These are phyloP conservation scores for Phaseolus lunatus DNA, from an alignment of 306 rosid genomes.

Conservation along the genomic window DNA sequence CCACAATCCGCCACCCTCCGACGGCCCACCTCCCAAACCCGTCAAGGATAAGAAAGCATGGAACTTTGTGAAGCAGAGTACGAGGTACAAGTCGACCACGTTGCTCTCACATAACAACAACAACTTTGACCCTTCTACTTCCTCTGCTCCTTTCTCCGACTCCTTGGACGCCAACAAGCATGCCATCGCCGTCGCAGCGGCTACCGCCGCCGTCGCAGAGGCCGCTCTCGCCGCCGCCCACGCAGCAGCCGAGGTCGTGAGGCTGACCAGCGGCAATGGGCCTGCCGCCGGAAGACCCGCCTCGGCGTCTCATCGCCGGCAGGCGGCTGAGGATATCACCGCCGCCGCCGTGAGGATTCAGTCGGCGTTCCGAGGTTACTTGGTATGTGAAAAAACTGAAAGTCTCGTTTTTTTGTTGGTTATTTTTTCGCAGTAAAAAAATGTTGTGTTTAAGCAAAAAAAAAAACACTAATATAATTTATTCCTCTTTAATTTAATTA, in stretches of 20 bases:
- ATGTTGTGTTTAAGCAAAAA: not conserved
- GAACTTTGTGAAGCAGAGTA: constrained; percentile 49
- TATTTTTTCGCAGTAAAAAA: not conserved
- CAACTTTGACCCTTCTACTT: constrained; percentile 32
- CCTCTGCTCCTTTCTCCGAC: constrained; percentile 28
- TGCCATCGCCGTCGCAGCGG: constrained; percentile 93
- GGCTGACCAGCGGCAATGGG: constrained; percentile 50
- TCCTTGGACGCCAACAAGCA: constrained; percentile 72
- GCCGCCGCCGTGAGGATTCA: constrained; percentile 71
- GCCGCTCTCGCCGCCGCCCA: constrained; percentile 95
- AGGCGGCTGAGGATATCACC: constrained; percentile 42
- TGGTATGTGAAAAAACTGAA: constrained; percentile 56
- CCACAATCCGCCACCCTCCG: constrained; percentile 5
- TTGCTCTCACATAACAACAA: constrained; percentile 13
- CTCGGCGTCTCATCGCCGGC: constrained; percentile 21
- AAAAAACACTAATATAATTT: too few species aligned
- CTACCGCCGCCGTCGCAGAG: constrained; percentile 92
- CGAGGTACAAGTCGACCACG: constrained; percentile 23
- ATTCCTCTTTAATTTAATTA: not conserved
- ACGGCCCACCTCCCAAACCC: constrained; percentile 32
- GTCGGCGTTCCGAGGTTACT: constrained; percentile 82
- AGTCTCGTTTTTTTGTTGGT: not conserved
- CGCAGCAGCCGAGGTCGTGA: constrained; percentile 91
- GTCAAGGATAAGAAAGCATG: constrained; percentile 52
- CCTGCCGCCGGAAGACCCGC: not conserved